These are phyloP conservation scores for Phytophthora capsici DNA, from an alignment of 352 stramenopile species.

Conservation along the genomic window DNA sequence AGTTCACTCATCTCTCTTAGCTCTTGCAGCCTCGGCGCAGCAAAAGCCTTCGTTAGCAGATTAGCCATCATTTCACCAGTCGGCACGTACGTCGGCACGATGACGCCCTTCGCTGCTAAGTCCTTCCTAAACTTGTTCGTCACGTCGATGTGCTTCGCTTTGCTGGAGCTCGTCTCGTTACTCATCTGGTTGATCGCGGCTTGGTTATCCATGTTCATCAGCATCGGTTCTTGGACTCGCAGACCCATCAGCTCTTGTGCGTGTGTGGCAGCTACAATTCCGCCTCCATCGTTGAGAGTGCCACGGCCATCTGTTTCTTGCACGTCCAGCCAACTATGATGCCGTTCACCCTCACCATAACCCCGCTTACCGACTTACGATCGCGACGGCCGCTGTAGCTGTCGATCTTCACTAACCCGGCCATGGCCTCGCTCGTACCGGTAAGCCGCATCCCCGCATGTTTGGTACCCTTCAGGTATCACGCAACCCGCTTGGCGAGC, in stretches of 20 bases:
- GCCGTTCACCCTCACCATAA: slow-evolving; percentile 11
- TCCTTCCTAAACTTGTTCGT: slow-evolving; percentile 19
- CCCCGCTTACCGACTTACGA: slow-evolving; percentile 31
- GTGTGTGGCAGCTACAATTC: slow-evolving; percentile 27
- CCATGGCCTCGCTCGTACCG: too few relatives aligned
- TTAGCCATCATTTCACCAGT: slow-evolving; percentile 10
- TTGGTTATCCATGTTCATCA: slow-evolving; percentile 21
- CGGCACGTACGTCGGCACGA: neutral
- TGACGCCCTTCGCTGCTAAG: slow-evolving; percentile 5
- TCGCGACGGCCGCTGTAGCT: neutral
- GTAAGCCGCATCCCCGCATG: too few relatives aligned
- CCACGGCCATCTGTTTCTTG: slow-evolving; percentile 31
- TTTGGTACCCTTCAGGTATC: too few relatives aligned
- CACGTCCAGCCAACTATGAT: slow-evolving; percentile 22
- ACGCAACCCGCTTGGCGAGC: too few relatives aligned
- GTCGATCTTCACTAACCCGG: too few relatives aligned
- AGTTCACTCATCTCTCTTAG: neutral
- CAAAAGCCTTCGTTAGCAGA: slow-evolving; percentile 18
- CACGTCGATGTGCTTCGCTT: slow-evolving; percentile 23
- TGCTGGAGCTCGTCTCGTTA: neutral
- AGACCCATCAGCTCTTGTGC: slow-evolving; percentile 19
- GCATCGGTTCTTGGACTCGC: neutral
- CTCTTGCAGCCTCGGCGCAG: slow-evolving; percentile 4
- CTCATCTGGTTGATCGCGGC: slow-evolving; percentile 19
- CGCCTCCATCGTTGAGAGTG: slow-evolving; percentile 30